phyloP scores from a whole-genome alignment of 2,329 filamentous ascomycete genomes.

The Orbilia javanica region DNA sequence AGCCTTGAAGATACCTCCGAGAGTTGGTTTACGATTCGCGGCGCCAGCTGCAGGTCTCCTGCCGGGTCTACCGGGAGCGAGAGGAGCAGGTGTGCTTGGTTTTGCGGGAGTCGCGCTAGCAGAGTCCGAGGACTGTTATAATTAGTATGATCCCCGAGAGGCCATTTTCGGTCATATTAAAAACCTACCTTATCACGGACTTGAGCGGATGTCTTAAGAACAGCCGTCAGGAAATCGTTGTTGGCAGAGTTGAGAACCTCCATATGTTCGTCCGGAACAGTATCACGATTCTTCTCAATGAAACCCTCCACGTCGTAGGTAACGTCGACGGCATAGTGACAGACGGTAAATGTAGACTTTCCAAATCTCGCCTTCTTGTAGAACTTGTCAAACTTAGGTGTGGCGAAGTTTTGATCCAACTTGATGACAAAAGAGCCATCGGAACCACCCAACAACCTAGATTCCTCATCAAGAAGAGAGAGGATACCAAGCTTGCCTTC shows the following conservation, averaged over 20 bases:
- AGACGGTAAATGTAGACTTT: slow-evolving; percentile 97
- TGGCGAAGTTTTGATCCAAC: slow-evolving; percentile 90
- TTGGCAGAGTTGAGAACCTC: slow-evolving; percentile 86
- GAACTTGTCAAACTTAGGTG: slow-evolving; percentile 82
- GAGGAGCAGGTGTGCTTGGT: slow-evolving; percentile 71
- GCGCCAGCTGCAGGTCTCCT: slow-evolving; percentile 86
- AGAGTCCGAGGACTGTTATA: slow-evolving; percentile 44
- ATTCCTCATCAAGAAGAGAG: slow-evolving; percentile 94
- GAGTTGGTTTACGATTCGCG: slow-evolving; percentile 93
- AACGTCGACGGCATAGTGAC: slow-evolving; percentile 97
- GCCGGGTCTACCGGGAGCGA: slow-evolving; percentile 80
- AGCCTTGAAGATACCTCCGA: slow-evolving; percentile 98
- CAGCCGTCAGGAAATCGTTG: slow-evolving; percentile 85
- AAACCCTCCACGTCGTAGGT: slow-evolving; percentile 99
- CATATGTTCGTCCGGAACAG: slow-evolving; percentile 97
- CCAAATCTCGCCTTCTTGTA: slow-evolving; percentile 99
- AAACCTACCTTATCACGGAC: slow-evolving; percentile 83
- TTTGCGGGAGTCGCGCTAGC: slow-evolving; percentile 31
- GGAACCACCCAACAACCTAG: slow-evolving; percentile 93
- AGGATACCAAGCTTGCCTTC: slow-evolving; percentile 96
- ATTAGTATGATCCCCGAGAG: slow-evolving; percentile 62
- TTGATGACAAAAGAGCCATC: slow-evolving; percentile 98
- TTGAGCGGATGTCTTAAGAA: slow-evolving; percentile 84
- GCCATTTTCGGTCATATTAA: not conserved
- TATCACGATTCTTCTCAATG: slow-evolving; percentile 99